Percentiles rank a stretch among this genome's conserved stretches.
Conservation (phyloP, 768 basidiomycete genomes). For the Termitomyces heimii region DNA sequence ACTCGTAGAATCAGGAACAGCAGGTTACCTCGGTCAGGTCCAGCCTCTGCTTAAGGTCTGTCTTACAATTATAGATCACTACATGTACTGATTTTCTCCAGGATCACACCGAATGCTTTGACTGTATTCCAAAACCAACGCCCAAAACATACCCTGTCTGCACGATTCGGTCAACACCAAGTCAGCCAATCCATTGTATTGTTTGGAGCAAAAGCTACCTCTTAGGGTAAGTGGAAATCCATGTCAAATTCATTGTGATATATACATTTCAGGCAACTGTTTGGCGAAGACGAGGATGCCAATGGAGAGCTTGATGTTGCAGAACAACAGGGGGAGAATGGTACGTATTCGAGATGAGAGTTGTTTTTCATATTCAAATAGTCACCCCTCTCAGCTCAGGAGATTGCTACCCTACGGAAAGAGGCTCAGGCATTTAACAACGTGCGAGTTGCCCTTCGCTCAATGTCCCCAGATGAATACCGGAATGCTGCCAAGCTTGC, state of each 20-base stretch:
- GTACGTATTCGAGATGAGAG: constrained; percentile 32
- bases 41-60: constrained; percentile 85
- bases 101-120: constrained; percentile 93
- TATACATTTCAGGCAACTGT: constrained; percentile 63
- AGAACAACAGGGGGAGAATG: constrained; percentile 90
- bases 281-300: constrained; percentile 89
- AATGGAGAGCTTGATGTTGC: constrained; percentile 85
- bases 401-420: constrained; percentile 84
- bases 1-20: constrained; percentile 93
- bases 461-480: constrained; percentile 21
- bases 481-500: constrained; percentile 58
- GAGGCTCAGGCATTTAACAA: constrained; percentile 84
- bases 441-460: constrained; percentile 68
- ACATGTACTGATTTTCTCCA: constrained; percentile 20
- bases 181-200: constrained; percentile 97
- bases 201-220: constrained; percentile 99
- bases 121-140: constrained; percentile 89
- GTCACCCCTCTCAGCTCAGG: constrained; percentile 57
- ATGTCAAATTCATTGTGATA: neutral
- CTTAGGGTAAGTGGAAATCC: constrained; percentile 56
- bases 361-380: neutral
- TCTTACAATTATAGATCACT: neutral
- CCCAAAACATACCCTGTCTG: constrained; percentile 97
- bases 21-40: constrained; percentile 95
- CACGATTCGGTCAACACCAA: constrained; percentile 95